These are phyloP conservation scores for Thinopyrum elongatum DNA, from an alignment of 176 grass and related monocot species.

Conservation along the genomic window DNA sequence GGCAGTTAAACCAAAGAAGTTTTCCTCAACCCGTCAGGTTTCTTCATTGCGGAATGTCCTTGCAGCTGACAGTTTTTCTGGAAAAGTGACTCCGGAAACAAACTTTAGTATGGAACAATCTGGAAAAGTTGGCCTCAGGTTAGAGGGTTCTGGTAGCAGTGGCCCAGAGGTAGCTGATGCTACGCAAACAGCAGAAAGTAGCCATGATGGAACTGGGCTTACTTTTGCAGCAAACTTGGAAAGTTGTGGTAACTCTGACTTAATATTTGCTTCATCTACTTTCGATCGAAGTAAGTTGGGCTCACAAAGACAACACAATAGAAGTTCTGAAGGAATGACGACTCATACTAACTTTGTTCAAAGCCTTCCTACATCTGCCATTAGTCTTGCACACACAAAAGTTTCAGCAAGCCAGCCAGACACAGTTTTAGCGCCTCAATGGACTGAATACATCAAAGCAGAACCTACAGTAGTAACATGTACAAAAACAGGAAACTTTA, in stretches of 20 bases:
- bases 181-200: conserved; percentile 18
- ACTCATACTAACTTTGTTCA: conserved; percentile 30
- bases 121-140: conserved; percentile 23
- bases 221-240: conserved; percentile 27
- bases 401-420: conserved; percentile 21
- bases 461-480: conserved; percentile 22
- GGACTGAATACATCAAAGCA: conserved; percentile 33
- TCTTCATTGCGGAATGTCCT: conserved; percentile 14
- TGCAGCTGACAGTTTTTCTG: background rate
- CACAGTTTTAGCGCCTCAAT: conserved; percentile 24
- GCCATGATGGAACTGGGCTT: conserved; percentile 17
- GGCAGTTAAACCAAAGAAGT: conserved; percentile 34
- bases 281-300: conserved; percentile 29
- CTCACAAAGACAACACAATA: conserved; percentile 42
- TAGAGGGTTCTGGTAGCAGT: conserved; percentile 24
- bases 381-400: conserved; percentile 19
- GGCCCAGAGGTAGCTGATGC: conserved; percentile 4
- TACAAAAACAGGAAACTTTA: conserved; percentile 30
- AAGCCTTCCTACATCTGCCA: conserved; percentile 26
- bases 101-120: conserved; percentile 20
- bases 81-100: conserved; percentile 6
- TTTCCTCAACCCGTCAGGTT: conserved; percentile 14
- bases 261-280: conserved; percentile 49
- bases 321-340: conserved; percentile 41
- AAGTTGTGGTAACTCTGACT: conserved; percentile 27